Evolutionary conservation across 768 basidiomycete species (phyloP), one percentile per base, ranked within the genome.

Genomic region (Tylopilus plumbeoviolaceoides): DNA sequence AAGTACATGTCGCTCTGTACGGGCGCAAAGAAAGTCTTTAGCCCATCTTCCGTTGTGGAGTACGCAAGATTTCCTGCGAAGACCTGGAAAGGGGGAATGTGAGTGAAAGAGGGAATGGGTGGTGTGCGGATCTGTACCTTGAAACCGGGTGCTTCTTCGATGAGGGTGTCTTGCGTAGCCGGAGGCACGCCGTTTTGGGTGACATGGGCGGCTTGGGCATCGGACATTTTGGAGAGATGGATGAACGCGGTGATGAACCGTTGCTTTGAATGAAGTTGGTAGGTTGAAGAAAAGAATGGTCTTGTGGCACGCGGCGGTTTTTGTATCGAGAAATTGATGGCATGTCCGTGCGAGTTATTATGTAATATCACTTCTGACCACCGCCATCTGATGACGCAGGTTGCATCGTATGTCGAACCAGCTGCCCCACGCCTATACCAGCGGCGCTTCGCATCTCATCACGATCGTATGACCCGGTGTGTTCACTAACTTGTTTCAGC

Each of bases 1-100:
- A 82, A 87, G 67, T 78, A 95, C 93, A 95, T 85, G 73, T 91
- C 91, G 77, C 75, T 82, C 73, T 82, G 78, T 68, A 91, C 85
- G 69, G 88, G 87, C 73, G 80, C 87, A 80, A 95, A 95, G 80
- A 95, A 88, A 73, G 89, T 77, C 86, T 83, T 89, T 77, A 95
- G 87, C 84, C 89, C 89, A 75, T 91, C 88, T 80, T 92, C 90
- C 79, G 88, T 91, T 62, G 90, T 92, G 68, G 84, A 78, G 75
- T 94, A 95, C 78, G 91, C 84, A 79, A 95, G 91, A 77, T 95
- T 95, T 64, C 93, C 33, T 12, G 33, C 33, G 33, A 33, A 33
- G 33, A 33, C 33, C 33, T 33, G 33, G 33, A 15, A 33, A 15
- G 33, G 14, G 33, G 33, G 33, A 9, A 14, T 12, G 33, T 14